These are phyloP conservation scores for Xylariaceae sp. DNA, from an alignment of 2,329 filamentous ascomycete species.

Conservation along the genomic window DNA sequence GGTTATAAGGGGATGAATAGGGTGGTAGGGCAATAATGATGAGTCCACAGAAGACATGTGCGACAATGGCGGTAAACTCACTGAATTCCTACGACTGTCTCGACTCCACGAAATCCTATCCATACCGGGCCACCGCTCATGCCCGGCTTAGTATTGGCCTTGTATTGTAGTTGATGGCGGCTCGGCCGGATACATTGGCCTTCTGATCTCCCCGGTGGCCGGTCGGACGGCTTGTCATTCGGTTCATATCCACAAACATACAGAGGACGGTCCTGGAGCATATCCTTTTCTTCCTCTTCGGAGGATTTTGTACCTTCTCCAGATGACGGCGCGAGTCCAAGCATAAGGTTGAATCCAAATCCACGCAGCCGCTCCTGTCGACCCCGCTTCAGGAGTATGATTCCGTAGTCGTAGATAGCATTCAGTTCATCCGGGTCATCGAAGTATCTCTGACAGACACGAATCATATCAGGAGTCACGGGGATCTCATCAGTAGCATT, in stretches of 20 bases:
- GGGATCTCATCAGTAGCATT: slow-evolving; percentile 1
- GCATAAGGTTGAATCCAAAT: slow-evolving; percentile 19
- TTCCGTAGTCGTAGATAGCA: slow-evolving; percentile 16
- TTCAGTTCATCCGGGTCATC: slow-evolving; percentile 11
- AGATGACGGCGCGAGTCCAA: slow-evolving; percentile 6
- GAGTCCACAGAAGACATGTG: no score
- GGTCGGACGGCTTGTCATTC: not conserved
- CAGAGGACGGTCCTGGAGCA: slow-evolving; percentile 5
- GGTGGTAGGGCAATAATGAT: no score
- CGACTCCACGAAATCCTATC: slow-evolving; percentile 14
- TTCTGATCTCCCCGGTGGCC: slow-evolving; percentile 8
- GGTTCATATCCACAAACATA: slow-evolving; percentile 17
- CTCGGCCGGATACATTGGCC: slow-evolving; percentile 6
- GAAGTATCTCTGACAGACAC: slow-evolving; percentile 13
- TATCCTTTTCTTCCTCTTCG: slow-evolving; percentile 4
- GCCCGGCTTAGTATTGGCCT: slow-evolving; percentile 10
- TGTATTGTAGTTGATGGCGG: slow-evolving; percentile 6
- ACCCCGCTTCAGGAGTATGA: slow-evolving; percentile 13
- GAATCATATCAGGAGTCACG: slow-evolving; percentile 14
- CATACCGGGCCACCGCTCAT: slow-evolving; percentile 22
- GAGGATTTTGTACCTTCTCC: not conserved
- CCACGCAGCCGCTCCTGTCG: slow-evolving; percentile 5
- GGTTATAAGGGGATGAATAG: not conserved
- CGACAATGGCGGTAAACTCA: slow-evolving; percentile 1
- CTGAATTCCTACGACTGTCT: slow-evolving; percentile 21